Conservation (phyloP, 176 grass and related monocot genomes). For the Juncus inflexus region DNA sequence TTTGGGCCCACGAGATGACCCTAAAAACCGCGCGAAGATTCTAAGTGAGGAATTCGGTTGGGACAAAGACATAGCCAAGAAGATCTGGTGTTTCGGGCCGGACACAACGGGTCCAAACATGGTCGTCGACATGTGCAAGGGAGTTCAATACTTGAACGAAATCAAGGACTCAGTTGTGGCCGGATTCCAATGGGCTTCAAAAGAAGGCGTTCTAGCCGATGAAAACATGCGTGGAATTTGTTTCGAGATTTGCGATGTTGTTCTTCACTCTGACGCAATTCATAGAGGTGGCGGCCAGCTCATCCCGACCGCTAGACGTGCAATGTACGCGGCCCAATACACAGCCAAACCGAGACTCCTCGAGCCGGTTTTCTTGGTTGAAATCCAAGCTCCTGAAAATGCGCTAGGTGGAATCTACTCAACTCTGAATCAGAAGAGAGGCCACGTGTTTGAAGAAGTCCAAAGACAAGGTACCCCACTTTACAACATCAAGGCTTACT, state of each 20-base stretch:
- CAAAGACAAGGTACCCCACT: conserved; percentile 57
- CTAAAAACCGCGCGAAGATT: conserved; percentile 1
- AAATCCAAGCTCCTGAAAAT: conserved; percentile 64
- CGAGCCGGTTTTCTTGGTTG: conserved; percentile 60
- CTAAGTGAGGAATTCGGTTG: conserved; percentile 16
- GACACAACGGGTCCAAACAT: conserved; percentile 29
- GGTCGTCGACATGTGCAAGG: conserved; percentile 43
- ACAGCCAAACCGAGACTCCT: conserved; percentile 55
- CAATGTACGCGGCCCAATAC: conserved; percentile 61
- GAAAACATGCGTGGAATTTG: not conserved
- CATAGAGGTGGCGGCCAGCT: conserved; percentile 71
- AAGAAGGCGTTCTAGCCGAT: conserved; percentile 29
- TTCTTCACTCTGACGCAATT: conserved; percentile 74
- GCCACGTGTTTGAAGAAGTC: conserved; percentile 66
- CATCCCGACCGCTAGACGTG: conserved; percentile 55
- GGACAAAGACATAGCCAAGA: conserved; percentile 16
- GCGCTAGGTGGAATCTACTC: conserved; percentile 66
- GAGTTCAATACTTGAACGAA: conserved; percentile 29
- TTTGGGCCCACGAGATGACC: conserved; percentile 1
- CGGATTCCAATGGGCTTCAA: conserved; percentile 42
- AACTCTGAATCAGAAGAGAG: conserved; percentile 66
- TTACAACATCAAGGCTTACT: conserved; percentile 78
- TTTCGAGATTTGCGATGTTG: conserved; percentile 61
- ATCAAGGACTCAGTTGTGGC: conserved; percentile 23
- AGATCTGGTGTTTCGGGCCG: conserved; percentile 25